Evolutionary conservation across 805 yeast species (phyloP).

Genomic region (Yarrowia porcina): DNA sequence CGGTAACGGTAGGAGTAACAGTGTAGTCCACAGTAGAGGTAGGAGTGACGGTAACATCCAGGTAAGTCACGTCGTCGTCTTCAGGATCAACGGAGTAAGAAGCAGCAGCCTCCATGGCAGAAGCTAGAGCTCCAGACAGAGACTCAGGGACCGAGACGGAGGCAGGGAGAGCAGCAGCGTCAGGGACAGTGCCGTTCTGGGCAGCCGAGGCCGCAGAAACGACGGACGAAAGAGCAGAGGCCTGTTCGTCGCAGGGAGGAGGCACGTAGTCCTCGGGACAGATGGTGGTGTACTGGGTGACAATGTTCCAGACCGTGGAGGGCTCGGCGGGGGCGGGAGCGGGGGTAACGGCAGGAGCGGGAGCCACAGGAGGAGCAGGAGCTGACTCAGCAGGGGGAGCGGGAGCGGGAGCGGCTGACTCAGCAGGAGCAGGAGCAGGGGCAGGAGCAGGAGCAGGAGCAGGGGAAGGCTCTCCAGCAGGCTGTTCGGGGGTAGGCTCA

Average conservation of each 20-base stretch:
- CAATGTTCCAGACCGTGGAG: constrained; percentile 23
- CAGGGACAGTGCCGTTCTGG: not conserved
- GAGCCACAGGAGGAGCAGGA: not conserved
- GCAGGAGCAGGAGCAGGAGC: constrained; percentile 8
- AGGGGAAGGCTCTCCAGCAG: constrained; percentile 4
- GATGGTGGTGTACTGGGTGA: constrained; percentile 26
- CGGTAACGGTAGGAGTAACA: constrained; percentile 19
- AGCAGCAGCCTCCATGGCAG: not conserved
- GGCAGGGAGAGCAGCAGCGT: not conserved
- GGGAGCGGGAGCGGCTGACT: too few relatives aligned
- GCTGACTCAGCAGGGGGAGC: not conserved
- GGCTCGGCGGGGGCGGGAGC: constrained; percentile 24
- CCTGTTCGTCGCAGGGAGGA: constrained; percentile 16
- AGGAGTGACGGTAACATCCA: constrained; percentile 16
- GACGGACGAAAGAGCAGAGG: constrained; percentile 2
- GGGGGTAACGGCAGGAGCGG: constrained; percentile 15
- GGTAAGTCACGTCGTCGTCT: constrained; percentile 24
- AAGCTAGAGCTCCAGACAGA: constrained; percentile 1
- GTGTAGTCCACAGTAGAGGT: constrained; percentile 11
- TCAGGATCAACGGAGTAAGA: constrained; percentile 6
- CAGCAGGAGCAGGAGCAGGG: constrained; percentile 11
- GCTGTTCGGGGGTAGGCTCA: too few relatives aligned
- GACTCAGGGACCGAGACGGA: constrained; percentile 8
- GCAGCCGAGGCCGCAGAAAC: not conserved
- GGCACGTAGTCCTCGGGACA: constrained; percentile 21